Evolutionary conservation across 2,329 filamentous ascomycete genomes (phyloP), one percentile per base, ranked within the genome.

Genomic region (Blastomyces gilchristii): DNA sequence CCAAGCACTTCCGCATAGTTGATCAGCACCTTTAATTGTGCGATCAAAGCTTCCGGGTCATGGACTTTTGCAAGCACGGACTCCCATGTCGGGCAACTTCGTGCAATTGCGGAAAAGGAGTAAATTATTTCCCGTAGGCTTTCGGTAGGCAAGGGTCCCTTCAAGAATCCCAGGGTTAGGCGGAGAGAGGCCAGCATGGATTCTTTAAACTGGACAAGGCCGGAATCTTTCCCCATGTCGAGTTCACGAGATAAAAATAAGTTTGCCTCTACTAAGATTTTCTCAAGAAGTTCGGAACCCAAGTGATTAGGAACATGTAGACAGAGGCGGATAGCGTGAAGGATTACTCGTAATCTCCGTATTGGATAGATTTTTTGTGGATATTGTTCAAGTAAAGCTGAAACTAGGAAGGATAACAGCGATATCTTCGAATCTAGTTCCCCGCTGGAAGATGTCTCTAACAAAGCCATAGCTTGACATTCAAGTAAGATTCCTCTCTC

Each of bases 1-100:
- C 84, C 85, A 63, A 83, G 80, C 50, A 85, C 80, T 58, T 81
- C 80, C 4, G 86, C 76, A 67, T 81, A 87, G 63, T 85, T 82
- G 8, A 81, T 76, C 50, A 84, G 72, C 1, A 80, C 77, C 62
- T 80, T 77, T 47, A 88, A 72, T 59, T 85, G 81, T 39, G 77
- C 68, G 16, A 83, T 65, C 71, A 83, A 80, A 56, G 75, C 72
- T 22, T 79, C 76, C 8, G 77, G 67, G 67, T 84, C 79, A 56
- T 84, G 81, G n/a, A 87, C 69, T 16, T 72, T 71, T 14, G 72
- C 69, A 16, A 74, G 63, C 22, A 86, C 66, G 7, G 75, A 71
- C 8, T 74, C 68, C 71, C 76, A 74, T 43, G 78, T 75, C 50
- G 72, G 66, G 66, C 83, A 80, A 34, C 76, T 71, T 56, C 71